A percentile compares a stretch with the other conserved stretches of the same genome.
Evolutionary conservation across 169 alveolate species (phyloP).

Genomic region (Condylostoma magnum): DNA sequence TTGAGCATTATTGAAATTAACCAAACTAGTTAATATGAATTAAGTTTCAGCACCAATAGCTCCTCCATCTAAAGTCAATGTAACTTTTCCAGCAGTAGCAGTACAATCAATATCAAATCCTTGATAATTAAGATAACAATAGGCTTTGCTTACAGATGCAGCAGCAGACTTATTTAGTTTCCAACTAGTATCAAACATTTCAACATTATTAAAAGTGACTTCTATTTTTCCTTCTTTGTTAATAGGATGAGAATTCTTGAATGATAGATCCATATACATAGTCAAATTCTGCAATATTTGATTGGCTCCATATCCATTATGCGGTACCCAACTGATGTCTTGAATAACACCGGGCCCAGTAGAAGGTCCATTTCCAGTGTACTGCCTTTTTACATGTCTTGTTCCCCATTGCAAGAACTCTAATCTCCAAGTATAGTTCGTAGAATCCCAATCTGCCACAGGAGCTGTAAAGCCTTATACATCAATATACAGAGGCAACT

Average conservation of each 20-base stretch:
- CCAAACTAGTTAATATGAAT: too few species aligned
- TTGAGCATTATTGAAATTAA: too few species aligned
- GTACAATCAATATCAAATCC: too few species aligned
- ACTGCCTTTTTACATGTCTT: not conserved
- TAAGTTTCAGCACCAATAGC: too few species aligned
- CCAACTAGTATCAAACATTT: not conserved
- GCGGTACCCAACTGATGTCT: not conserved
- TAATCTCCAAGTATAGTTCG: slow-evolving; percentile 4
- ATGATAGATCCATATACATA: not conserved
- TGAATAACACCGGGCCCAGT: not conserved
- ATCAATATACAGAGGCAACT: not conserved
- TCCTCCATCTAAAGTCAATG: too few species aligned
- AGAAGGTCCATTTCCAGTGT: slow-evolving; percentile 26
- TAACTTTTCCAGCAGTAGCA: too few species aligned
- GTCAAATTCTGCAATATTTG: not conserved
- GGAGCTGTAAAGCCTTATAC: slow-evolving; percentile 10
- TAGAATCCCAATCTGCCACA: not conserved
- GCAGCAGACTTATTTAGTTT: too few species aligned
- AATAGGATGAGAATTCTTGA: not conserved
- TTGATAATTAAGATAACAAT: too few species aligned
- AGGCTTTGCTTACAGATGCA: too few species aligned
- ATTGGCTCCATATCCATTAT: not conserved
- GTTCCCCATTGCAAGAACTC: slow-evolving; percentile 4
- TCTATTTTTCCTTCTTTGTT: not conserved
- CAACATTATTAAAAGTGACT: not conserved